Evolutionary conservation across 441 rosid species (phyloP), one percentile per base, ranked within the genome.

Genomic region (Jatropha podagrica): DNA sequence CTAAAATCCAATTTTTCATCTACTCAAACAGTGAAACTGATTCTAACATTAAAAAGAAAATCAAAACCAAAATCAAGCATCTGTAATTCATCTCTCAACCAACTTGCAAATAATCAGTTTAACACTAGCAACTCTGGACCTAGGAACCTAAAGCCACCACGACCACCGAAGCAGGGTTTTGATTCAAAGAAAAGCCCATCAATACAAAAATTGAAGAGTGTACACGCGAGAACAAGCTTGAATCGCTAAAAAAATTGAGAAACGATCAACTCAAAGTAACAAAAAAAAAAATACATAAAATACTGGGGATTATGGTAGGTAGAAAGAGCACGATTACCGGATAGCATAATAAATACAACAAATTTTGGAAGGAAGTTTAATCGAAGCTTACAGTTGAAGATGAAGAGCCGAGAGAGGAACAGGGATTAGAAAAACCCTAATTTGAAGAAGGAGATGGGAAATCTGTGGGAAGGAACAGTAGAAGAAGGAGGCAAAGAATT

Each of bases 371-470:
- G 17, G 27, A 58, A 56, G 51, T 17, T 75, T 27, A 74, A 78
- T 71, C 59, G 61, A 77, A 68, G 76, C 87, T 74, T 78, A 84
- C 88, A 48, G 71, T 20, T n/a, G 65, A 71, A 58, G 68, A 9
- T n/a, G 40, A 46, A 20, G 64, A 27, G 15, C 46, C 40, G 38
- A 52, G 3, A 54, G 26, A 56, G 18, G 20, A 65, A 54, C 42
- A 27, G 71, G 27, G 6, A 70, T 15, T 32, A 18, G 37, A 62
- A 75, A 37, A 77, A 58, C 77, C 79, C 83, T 71, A 76, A 72
- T 38, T 62, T 42, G 40, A 23, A 32, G 23, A 23, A 23, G 79
- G 13, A 56, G 82, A 73, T 55, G 64, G 63, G 69, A 73, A 82
- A 75, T 80, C 75, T 56, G 78, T 62, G 80, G 76, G 75, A 76